These are phyloP conservation scores for Saprolegnia parasitica DNA, from an alignment of 352 stramenopile species.

Conservation along the genomic window DNA sequence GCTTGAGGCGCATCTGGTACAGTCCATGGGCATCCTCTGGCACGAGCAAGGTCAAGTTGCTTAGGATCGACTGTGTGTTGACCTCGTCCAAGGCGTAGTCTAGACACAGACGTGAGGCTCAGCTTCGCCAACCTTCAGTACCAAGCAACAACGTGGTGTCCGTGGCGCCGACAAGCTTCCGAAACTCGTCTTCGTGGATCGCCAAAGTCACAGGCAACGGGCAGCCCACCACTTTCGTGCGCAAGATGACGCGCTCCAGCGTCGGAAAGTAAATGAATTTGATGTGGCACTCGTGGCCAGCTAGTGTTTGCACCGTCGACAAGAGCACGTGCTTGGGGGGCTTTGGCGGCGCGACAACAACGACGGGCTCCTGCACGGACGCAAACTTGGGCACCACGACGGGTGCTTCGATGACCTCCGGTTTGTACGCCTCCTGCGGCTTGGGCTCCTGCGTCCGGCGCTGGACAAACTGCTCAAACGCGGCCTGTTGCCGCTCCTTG, in stretches of 20 bases:
- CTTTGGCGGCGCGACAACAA: not conserved
- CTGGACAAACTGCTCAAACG: constrained; percentile 27
- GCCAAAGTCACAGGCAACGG: not conserved
- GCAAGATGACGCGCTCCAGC: constrained; percentile 10
- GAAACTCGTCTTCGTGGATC: constrained; percentile 15
- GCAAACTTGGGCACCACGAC: not conserved
- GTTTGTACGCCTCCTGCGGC: not conserved
- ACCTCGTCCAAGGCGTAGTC: not conserved
- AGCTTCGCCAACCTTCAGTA: not conserved
- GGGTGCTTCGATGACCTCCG: not conserved
- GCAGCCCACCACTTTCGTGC: not conserved
- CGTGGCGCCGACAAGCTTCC: not conserved
- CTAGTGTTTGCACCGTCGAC: not conserved
- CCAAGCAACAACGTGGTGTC: constrained; percentile 11
- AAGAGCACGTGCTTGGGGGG: constrained; percentile 19
- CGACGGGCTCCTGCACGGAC: not conserved
- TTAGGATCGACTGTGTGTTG: not conserved
- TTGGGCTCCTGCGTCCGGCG: constrained; percentile 12
- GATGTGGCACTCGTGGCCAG: constrained; percentile 17
- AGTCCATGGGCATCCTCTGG: not conserved
- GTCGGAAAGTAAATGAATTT: constrained; percentile 17
- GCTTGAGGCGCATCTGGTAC: not conserved
- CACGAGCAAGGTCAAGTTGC: constrained; percentile 7
- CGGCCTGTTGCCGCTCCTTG: constrained; percentile 27
- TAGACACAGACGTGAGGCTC: not conserved